Base-by-base conservation (phyloP, 805 yeast species). In the Wickerhamomyces rabaulensis region DNA sequence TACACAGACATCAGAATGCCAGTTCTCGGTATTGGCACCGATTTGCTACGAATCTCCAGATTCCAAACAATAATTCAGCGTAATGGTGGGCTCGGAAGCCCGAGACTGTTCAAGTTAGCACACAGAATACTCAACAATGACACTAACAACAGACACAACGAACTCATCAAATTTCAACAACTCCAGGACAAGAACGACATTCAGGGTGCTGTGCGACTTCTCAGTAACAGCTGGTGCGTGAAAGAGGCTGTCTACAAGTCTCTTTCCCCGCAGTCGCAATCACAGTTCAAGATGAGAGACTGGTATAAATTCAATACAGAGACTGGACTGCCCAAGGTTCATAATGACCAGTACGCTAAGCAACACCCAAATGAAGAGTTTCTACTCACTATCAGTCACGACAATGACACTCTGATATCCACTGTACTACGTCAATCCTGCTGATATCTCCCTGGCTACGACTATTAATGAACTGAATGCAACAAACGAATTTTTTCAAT, bases 231-330 rank as follows among this genome's bases (percentile, higher is more conserved):
- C 17, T 87, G 95, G 95, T 82, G 89, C 9, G 67, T 77, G 9
- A 87, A 87, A 53, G 95, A 87, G 55, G 91, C 94, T 1, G 57
- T 84, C 9, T 87, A 69, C 61, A 87, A 87, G 61, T 70, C 82
- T 0, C 61, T 87, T 47, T 76, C 72, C 41, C 43, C 54, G 1
- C 51, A 50, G 3, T 77, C 75, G 36, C 94, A 87, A 60, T 42
- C 43, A n/a, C 8, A 8, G 2, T 85, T 84, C 57, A 60, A 57
- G 23, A 84, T 87, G 68, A 72, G 67, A 8, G 61, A 78, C 4
- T 87, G 94, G 90, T 79, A 69, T 56, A 74, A 80, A 39, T 40
- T 39, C 10, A 68, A 71, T 42, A 67, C 65, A 41, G 46, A 37
- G 1, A 44, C 63, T 27, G 78, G 84, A 6, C 16, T 26, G 1